These are phyloP conservation scores for Filosporella fistucella DNA, from an alignment of 495 filamentous ascomycete genomes.

Conservation along the genomic window DNA sequence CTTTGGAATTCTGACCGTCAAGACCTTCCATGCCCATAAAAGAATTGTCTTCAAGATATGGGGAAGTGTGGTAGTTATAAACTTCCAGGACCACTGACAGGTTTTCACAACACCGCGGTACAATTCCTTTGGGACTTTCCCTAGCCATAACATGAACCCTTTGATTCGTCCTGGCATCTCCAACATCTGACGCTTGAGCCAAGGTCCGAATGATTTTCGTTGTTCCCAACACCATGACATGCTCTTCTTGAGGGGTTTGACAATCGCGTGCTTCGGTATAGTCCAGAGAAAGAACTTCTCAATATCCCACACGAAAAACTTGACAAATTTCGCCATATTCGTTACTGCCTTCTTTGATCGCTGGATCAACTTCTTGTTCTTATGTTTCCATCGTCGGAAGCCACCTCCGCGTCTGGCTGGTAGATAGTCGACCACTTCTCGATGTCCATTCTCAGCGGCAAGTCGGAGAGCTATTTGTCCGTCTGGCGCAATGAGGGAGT, in stretches of 20 bases:
- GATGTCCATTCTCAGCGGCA: slow-evolving; percentile 11
- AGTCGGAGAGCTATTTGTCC: slow-evolving; percentile 14
- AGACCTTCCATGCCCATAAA: slow-evolving; percentile 14
- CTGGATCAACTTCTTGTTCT: slow-evolving; percentile 16
- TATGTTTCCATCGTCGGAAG: slow-evolving; percentile 8
- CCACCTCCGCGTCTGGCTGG: slow-evolving; percentile 10
- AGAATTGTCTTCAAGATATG: not conserved
- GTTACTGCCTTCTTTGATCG: slow-evolving; percentile 18
- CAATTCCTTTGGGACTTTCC: not conserved
- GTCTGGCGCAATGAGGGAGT: slow-evolving; percentile 14
- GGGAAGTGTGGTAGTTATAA: slow-evolving; percentile 11
- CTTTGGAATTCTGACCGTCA: slow-evolving; percentile 27
- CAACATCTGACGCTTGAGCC: slow-evolving; percentile 21
- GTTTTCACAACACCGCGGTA: slow-evolving; percentile 3
- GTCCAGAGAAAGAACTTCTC: slow-evolving; percentile 30
- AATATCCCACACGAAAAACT: slow-evolving; percentile 25
- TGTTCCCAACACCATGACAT: slow-evolving; percentile 26
- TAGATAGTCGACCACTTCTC: slow-evolving; percentile 10
- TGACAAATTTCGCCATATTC: slow-evolving; percentile 21
- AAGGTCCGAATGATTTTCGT: slow-evolving; percentile 19
- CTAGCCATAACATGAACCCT: slow-evolving; percentile 1
- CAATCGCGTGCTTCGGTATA: slow-evolving; percentile 27
- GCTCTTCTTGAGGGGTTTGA: slow-evolving; percentile 20
- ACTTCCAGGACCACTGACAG: not conserved
- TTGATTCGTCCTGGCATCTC: slow-evolving; percentile 26